Base-by-base conservation (phyloP, 1,284 basidiomycete genomes). In the Ganoderma boninense region DNA sequence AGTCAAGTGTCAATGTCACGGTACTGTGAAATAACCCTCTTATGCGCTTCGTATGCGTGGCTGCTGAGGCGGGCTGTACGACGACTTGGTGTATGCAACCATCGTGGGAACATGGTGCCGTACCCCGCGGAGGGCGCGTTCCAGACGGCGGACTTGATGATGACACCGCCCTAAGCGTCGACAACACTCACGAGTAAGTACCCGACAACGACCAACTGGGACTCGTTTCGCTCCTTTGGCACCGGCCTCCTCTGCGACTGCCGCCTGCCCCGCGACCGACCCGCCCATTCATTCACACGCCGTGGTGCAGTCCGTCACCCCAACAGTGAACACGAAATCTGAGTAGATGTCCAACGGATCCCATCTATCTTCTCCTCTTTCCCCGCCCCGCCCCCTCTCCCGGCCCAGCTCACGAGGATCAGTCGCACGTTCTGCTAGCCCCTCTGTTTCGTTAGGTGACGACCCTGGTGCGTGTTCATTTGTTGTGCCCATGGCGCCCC, bases 361-460 rank as follows among this genome's bases (percentile, higher is more conserved):
- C 76, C 71, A 77, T 63, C 77, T 77, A n/a, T 62, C 71, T 66
- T 78, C 79, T 32, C 76, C 80, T 65, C 73, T 79, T 32, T 77
- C 77, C 68, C 75, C 75, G 69, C 68, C 77, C n/a, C 82, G 80
- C 71, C 80, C 86, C 32, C 75, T 81, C 44, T 90, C 90, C 13
- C 82, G 90, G 68, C 86, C 90, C 46, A 90, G 90, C 40, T 92
- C 91, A 42, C 84, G 87, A 65, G 82, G 79, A 65, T 92, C 90
- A 2, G 64, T 54, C 57, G 76, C 69, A 59, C 74, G 76, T 18
- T 72, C 87, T 10, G 81, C 85, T 42, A 91, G 88, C 73, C 88
- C 90, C 42, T 85, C 82, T 5, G 73, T 85, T 49, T 83, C 85
- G 8, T 71, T 86, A 62, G 89, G 69, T 44, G 76, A 90, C 82